phyloP scores from a whole-genome alignment of 768 basidiomycete species.

The Leucosporidium creatinivorum region DNA sequence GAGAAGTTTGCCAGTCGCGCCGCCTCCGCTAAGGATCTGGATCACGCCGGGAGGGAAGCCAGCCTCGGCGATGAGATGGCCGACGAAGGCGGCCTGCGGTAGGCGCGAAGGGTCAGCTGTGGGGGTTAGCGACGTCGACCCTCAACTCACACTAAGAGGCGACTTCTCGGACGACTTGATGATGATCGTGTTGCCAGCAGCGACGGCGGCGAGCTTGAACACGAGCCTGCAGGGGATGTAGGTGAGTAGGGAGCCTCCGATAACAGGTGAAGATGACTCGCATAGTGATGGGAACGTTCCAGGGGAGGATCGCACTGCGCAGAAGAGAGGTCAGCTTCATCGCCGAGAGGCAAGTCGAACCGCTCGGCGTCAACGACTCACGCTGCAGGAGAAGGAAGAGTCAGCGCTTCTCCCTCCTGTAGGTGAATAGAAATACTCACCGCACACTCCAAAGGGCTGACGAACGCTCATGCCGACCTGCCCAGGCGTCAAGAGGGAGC shows the following conservation, averaged over 20 bases:
- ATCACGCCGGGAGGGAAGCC: conserved; percentile 36
- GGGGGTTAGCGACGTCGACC: no score
- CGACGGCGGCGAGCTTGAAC: conserved; percentile 32
- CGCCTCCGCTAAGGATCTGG: conserved; percentile 30
- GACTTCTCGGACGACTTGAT: conserved; percentile 33
- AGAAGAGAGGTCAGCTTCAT: neutral
- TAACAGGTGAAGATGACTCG: neutral
- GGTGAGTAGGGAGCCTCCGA: no score
- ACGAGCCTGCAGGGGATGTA: neutral
- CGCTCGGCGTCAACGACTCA: no score
- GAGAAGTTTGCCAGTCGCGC: conserved; percentile 30
- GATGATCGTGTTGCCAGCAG: conserved; percentile 36
- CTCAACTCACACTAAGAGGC: conserved; percentile 4
- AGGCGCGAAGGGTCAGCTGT: neutral
- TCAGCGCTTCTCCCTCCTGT: neutral
- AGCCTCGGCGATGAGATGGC: conserved; percentile 25
- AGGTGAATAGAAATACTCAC: neutral
- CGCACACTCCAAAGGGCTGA: conserved; percentile 29
- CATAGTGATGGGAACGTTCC: conserved; percentile 35
- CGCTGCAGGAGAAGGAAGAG: neutral
- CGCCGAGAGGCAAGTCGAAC: no score
- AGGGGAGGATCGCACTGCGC: conserved; percentile 10
- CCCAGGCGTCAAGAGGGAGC: conserved; percentile 21
- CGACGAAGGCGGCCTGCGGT: neutral
- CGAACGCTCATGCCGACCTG: conserved; percentile 13